Evolutionary conservation across 2,329 filamentous ascomycete species (phyloP), one percentile per base, ranked within the genome.

Genomic region (Canariomyces notabilis): DNA sequence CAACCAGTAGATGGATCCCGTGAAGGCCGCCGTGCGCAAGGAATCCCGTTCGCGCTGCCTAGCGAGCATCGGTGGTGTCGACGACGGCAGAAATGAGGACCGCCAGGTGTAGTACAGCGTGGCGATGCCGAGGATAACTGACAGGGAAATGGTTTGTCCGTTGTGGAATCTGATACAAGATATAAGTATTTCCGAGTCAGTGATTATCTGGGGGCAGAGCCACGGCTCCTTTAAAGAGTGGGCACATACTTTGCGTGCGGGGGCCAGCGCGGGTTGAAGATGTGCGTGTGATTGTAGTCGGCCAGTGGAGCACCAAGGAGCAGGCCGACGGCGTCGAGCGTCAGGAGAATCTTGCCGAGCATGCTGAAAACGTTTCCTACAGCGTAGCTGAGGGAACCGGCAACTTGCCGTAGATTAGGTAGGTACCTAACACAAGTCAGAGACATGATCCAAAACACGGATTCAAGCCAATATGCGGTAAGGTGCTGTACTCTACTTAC

Each of bases 201-300:
- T 44, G 18, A 48, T 65, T 65, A 47, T 26, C 11, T 35, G 31
- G n/a, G n/a, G n/a, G n/a, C n/a, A n/a, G n/a, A n/a, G n/a, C n/a
- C n/a, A n/a, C 26, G 8, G 8, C 7, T 29, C 26, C 26, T 11
- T 29, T 29, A 12, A 29, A 11, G 7, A 29, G 22, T 19, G 18
- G 8, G 18, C 7, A 57, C 62, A 47, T 45, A 71, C 69, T 70
- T 72, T 5, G 69, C 69, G 46, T 72, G 69, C 2, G 69, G 69
- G n/a, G 68, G 63, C 69, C 69, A 72, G 33, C 64, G 61, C 5
- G 69, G 65, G 49, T 72, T 72, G 53, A 63, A 65, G 42, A 70
- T 67, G 51, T 72, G 69, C 6, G 68, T 69, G 45, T 64, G 55
- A 52, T 64, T 62, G 53, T 62, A 67, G 51, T 72, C 69, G 8